Conservation (phyloP, 2,329 filamentous ascomycete genomes). For the Colletotrichum liriopes region DNA sequence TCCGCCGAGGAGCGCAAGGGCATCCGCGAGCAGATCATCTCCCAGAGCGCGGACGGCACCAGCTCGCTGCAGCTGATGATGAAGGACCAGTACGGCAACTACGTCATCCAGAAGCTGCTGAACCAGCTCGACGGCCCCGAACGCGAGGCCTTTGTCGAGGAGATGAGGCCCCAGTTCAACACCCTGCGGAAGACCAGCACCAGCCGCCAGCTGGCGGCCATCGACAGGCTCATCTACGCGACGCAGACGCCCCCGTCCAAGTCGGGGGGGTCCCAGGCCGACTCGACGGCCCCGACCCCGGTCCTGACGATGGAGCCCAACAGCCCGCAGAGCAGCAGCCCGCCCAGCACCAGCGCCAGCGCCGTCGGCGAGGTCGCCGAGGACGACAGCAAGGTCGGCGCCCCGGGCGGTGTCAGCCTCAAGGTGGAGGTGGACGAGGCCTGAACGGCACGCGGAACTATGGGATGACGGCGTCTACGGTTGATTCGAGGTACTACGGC, state of each 20-base stretch:
- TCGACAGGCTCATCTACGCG: conserved; percentile 69
- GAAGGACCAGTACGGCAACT: conserved; percentile 94
- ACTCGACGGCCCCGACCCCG: conserved; percentile 75
- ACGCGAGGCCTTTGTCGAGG: conserved; percentile 71
- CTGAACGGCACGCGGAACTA: conserved; percentile 41
- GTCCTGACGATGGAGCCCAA: conserved; percentile 78
- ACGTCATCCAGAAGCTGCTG: conserved; percentile 93
- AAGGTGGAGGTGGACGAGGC: conserved; percentile 52
- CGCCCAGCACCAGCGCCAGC: conserved; percentile 75
- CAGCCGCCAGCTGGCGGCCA: conserved; percentile 76
- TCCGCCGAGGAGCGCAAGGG: conserved; percentile 77
- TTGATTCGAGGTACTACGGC: conserved; percentile 30
- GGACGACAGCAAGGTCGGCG: conserved; percentile 48
- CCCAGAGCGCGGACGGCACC: conserved; percentile 74
- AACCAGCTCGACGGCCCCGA: conserved; percentile 73
- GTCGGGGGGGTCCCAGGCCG: conserved; percentile 43
- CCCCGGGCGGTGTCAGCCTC: conserved; percentile 40
- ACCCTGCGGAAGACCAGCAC: conserved; percentile 75
- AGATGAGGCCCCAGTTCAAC: conserved; percentile 75
- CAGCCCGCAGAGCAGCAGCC: conserved; percentile 77
- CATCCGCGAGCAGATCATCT: conserved; percentile 77
- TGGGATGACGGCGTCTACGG: conserved; percentile 29
- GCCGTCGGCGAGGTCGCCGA: conserved; percentile 59
- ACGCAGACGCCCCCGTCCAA: conserved; percentile 40
- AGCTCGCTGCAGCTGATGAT: conserved; percentile 83